These are phyloP conservation scores for Solanum appendiculatum DNA, from an alignment of 257 asterid genomes.

Conservation along the genomic window DNA sequence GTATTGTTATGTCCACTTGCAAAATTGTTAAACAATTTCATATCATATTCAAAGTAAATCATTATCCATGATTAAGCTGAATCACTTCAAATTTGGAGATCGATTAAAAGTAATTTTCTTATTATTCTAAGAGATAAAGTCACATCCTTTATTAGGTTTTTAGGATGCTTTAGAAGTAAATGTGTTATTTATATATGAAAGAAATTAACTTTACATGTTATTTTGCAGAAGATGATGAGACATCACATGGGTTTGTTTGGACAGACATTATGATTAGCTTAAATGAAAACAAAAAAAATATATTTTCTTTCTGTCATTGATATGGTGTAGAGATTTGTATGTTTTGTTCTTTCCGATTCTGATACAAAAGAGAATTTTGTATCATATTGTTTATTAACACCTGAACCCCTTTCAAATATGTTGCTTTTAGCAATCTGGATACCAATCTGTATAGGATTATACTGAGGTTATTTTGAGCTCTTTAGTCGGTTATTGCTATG, in stretches of 20 bases:
- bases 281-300: not conserved
- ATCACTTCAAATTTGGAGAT: not conserved
- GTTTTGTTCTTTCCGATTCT: not conserved
- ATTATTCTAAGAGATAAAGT: not conserved
- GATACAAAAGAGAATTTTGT: not conserved
- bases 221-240: not conserved
- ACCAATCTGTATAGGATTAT: not conserved
- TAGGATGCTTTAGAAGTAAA: not conserved
- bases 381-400: not conserved
- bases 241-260: not conserved
- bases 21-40: not conserved
- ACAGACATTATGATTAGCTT: not conserved
- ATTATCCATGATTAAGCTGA: not conserved
- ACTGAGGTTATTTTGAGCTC: not conserved
- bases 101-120: not conserved
- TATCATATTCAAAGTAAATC: not conserved
- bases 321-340: not conserved
- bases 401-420: not conserved
- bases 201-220: not conserved
- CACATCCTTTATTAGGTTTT: not conserved
- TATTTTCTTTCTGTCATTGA: not conserved
- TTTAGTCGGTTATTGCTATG: not conserved
- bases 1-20: not conserved
- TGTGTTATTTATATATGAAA: not conserved
- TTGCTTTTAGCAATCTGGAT: not conserved